Evolutionary conservation across 179 eudicot genomes (phyloP).

Genomic region (Vitellaria paradoxa): DNA sequence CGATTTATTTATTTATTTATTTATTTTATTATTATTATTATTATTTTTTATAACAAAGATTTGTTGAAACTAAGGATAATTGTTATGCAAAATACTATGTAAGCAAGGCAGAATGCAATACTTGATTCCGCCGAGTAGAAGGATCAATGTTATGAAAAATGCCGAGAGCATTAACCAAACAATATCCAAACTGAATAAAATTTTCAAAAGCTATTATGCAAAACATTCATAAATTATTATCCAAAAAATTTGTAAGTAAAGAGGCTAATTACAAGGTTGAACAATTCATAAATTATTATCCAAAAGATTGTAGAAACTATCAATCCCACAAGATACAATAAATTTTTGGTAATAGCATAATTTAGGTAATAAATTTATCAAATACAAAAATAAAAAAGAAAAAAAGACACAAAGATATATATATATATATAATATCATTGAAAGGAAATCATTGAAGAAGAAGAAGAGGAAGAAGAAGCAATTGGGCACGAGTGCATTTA

Average conservation of each 20-base stretch:
- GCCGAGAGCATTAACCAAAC: neutral
- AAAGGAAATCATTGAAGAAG: neutral
- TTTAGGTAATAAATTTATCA: neutral
- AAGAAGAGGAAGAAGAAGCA: constrained; percentile 5
- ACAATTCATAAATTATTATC: neutral
- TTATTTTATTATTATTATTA: too few relatives aligned
- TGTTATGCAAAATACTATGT: too few relatives aligned
- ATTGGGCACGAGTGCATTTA: constrained; percentile 14
- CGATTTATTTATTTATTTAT: too few relatives aligned
- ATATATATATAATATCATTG: neutral
- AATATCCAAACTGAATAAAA: neutral
- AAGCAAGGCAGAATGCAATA: neutral
- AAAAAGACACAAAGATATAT: neutral
- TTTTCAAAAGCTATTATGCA: too few relatives aligned
- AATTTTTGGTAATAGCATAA: neutral
- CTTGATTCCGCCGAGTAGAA: too few relatives aligned
- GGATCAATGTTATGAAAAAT: too few relatives aligned
- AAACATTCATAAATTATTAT: neutral
- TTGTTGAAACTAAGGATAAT: too few relatives aligned
- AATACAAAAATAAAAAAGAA: too few relatives aligned
- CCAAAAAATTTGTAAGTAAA: neutral
- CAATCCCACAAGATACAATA: neutral
- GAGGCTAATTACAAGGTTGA: too few relatives aligned
- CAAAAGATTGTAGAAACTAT: neutral
- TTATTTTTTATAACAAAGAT: too few relatives aligned